A percentile compares a stretch with the other conserved stretches of the same genome.
Evolutionary conservation across 768 basidiomycete genomes (phyloP).

Genomic region (Pisolithus microcarpus): DNA sequence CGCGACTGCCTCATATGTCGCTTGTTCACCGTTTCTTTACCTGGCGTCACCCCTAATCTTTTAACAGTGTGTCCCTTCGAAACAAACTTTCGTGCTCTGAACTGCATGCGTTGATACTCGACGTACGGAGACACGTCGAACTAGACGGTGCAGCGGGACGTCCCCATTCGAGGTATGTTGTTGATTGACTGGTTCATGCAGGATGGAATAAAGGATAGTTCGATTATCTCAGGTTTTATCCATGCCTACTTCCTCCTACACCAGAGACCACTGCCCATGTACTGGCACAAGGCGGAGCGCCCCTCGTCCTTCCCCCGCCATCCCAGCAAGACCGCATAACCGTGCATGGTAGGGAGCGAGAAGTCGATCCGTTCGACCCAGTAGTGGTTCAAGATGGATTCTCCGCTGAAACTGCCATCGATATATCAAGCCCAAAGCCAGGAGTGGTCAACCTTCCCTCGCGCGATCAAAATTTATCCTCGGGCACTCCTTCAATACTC

Average conservation of each 20-base stretch:
- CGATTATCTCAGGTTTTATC: slow-evolving; percentile 42
- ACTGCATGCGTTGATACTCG: slow-evolving; percentile 57
- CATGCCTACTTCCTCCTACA: slow-evolving; percentile 70
- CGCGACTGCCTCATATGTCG: not conserved
- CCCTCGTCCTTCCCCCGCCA: slow-evolving; percentile 5
- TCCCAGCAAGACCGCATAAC: not conserved
- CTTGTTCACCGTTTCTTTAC: no score
- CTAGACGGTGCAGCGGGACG: slow-evolving; percentile 43
- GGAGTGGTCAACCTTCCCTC: not conserved
- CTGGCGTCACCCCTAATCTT: not conserved
- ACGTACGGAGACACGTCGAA: slow-evolving; percentile 75
- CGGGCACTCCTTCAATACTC: slow-evolving; percentile 23
- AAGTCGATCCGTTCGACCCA: not conserved
- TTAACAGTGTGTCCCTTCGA: slow-evolving; percentile 73
- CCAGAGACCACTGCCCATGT: slow-evolving; percentile 63
- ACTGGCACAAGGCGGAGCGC: slow-evolving; percentile 55
- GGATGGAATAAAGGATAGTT: no score
- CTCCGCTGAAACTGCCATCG: slow-evolving; percentile 12
- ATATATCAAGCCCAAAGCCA: slow-evolving; percentile 10
- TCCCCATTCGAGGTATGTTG: slow-evolving; percentile 10
- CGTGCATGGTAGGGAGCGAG: not conserved
- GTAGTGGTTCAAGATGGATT: slow-evolving; percentile 2
- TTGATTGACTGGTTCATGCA: no score
- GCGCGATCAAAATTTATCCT: not conserved
- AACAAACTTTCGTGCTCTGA: slow-evolving; percentile 64